Conservation (phyloP, 1,139 yeast species). For the Geotrichum histeridarum region DNA sequence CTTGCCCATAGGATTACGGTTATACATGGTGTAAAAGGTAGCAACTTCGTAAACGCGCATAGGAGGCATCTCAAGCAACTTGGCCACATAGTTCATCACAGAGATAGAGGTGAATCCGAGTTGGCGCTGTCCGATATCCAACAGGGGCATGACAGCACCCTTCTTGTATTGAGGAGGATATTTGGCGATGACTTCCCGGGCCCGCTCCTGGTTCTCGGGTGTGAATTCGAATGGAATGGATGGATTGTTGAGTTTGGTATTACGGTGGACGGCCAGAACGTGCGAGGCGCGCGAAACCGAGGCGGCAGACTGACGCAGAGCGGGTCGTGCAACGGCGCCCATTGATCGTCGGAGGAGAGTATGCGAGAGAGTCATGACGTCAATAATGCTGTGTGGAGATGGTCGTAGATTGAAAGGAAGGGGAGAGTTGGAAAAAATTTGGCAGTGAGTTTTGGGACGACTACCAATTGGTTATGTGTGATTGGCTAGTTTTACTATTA, state of each 20-base stretch:
- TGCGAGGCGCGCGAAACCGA: slow-evolving; percentile 20
- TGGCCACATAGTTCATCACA: slow-evolving; percentile 91
- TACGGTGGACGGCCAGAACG: slow-evolving; percentile 66
- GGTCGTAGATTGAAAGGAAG: slow-evolving; percentile 1
- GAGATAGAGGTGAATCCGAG: slow-evolving; percentile 81
- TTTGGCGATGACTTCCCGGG: slow-evolving; percentile 67
- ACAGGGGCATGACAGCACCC: slow-evolving; percentile 82
- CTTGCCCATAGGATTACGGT: slow-evolving; percentile 83
- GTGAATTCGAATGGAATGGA: slow-evolving; percentile 68
- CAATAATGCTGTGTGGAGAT: slow-evolving; percentile 3
- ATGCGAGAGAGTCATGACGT: slow-evolving; percentile 17
- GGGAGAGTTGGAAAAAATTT: slow-evolving; percentile 3
- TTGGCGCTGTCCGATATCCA: slow-evolving; percentile 86
- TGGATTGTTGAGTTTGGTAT: slow-evolving; percentile 63
- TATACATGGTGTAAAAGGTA: slow-evolving; percentile 88
- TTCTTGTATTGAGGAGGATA: slow-evolving; percentile 85
- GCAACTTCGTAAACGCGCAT: slow-evolving; percentile 95
- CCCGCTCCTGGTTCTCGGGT: slow-evolving; percentile 62
- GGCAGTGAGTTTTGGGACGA: slow-evolving; percentile 1
- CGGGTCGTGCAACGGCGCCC: slow-evolving; percentile 10
- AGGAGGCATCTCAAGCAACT: slow-evolving; percentile 82
- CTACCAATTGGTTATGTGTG: slow-evolving; percentile 11
- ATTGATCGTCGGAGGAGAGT: slow-evolving; percentile 12
- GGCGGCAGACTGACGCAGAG: slow-evolving; percentile 2
- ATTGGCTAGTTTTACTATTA: slow-evolving; percentile 3